These are phyloP conservation scores for Chytriomyces confervae DNA, from an alignment of 192 early-diverging fungal species.

Conservation along the genomic window DNA sequence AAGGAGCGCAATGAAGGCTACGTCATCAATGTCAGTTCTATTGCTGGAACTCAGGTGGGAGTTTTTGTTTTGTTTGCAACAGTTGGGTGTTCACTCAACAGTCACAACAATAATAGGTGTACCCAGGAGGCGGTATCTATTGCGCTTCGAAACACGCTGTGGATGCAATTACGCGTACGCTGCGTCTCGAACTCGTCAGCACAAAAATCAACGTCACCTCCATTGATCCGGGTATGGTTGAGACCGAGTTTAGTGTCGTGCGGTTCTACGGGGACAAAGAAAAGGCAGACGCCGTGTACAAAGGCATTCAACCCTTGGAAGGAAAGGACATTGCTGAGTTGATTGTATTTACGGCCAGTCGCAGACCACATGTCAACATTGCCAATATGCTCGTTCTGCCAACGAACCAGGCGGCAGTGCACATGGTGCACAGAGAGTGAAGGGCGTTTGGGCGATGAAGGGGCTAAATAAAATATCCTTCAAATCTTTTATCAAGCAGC, in stretches of 20 bases:
- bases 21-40: slow-evolving; percentile 85
- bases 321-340: slow-evolving; percentile 74
- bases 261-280: slow-evolving; percentile 74
- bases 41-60: slow-evolving; percentile 62
- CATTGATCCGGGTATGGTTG: slow-evolving; percentile 82
- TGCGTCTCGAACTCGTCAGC: slow-evolving; percentile 77
- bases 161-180: slow-evolving; percentile 75
- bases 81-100: not conserved
- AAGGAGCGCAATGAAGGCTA: slow-evolving; percentile 69
- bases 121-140: slow-evolving; percentile 79
- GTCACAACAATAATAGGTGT: slow-evolving; percentile 49
- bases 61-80: not conserved
- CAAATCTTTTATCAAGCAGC: too few species aligned
- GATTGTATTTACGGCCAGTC: slow-evolving; percentile 77
- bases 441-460: too few species aligned
- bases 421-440: slow-evolving; percentile 28
- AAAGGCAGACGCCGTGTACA: slow-evolving; percentile 69
- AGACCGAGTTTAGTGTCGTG: slow-evolving; percentile 90
- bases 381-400: slow-evolving; percentile 69
- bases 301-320: slow-evolving; percentile 72
- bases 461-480: too few species aligned
- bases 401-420: slow-evolving; percentile 55
- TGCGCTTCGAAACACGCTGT: slow-evolving; percentile 85
- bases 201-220: slow-evolving; percentile 72
- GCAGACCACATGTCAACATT: slow-evolving; percentile 77